Percentiles rank a stretch among this genome's conserved stretches.
These are phyloP conservation scores for Sinapis alba DNA, from an alignment of 441 rosid species.

Conservation along the genomic window DNA sequence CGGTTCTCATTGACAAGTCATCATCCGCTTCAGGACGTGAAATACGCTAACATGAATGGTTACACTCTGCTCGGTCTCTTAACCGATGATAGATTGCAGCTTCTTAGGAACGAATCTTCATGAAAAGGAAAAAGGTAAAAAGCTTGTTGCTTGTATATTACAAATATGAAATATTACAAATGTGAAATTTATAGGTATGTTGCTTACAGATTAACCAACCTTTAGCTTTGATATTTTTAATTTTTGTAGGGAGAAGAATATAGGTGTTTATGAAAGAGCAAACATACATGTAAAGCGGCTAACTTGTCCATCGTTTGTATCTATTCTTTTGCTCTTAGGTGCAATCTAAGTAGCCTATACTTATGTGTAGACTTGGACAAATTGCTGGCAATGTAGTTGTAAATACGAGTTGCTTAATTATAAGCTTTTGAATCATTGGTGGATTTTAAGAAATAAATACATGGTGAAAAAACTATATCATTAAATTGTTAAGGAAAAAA, in stretches of 20 bases:
- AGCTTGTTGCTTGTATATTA: neutral
- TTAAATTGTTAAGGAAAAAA: neutral
- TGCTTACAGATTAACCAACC: neutral
- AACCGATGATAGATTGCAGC: conserved; percentile 65
- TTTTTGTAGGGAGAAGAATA: conserved; percentile 7
- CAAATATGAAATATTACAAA: neutral
- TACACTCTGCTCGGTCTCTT: conserved; percentile 63
- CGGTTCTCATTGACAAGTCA: conserved; percentile 46
- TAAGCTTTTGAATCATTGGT: conserved; percentile 2
- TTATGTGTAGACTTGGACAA: neutral
- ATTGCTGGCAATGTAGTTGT: neutral
- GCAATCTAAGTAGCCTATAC: neutral
- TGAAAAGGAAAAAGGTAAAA: conserved; percentile 28
- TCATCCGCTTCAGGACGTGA: conserved; percentile 68
- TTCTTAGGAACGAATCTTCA: conserved; percentile 44
- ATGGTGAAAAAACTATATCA: neutral
- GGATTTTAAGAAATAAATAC: neutral
- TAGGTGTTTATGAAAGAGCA: neutral
- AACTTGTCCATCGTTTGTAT: conserved; percentile 7
- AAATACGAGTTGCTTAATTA: neutral
- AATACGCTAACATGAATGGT: conserved; percentile 38
- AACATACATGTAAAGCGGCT: conserved; percentile 26
- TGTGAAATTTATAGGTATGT: neutral
- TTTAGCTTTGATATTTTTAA: neutral
- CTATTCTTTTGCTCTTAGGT: neutral